Evolutionary conservation across 768 basidiomycete species (phyloP).

Genomic region (Termitomyces sp.): DNA sequence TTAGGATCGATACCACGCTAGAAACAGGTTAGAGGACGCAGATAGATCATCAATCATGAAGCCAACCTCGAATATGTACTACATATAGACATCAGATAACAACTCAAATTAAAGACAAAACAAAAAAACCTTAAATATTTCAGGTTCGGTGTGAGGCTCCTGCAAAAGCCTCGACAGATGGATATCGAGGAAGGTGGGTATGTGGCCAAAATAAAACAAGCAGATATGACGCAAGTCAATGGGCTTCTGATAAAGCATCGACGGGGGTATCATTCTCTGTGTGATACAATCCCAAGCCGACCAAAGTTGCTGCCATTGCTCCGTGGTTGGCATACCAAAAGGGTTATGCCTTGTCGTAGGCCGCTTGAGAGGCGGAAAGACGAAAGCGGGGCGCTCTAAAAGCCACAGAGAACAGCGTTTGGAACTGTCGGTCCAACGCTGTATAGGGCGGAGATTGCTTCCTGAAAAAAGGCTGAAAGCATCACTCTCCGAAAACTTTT

Average conservation of each 20-base stretch:
- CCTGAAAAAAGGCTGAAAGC: conserved; percentile 66
- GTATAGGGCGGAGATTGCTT: conserved; percentile 77
- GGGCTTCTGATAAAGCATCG: conserved; percentile 86
- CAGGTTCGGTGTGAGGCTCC: conserved; percentile 82
- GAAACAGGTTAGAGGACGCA: not conserved
- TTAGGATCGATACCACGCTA: conserved; percentile 95
- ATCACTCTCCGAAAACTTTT: conserved; percentile 78
- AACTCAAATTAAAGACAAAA: conserved; percentile 4
- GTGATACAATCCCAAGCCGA: conserved; percentile 86
- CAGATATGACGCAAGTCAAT: conserved; percentile 95
- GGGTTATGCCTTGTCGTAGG: conserved; percentile 37
- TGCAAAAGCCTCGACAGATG: conserved; percentile 73
- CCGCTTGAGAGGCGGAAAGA: conserved; percentile 60
- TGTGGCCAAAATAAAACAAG: conserved; percentile 95
- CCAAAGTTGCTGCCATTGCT: conserved; percentile 87
- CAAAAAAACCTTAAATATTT: conserved; percentile 60
- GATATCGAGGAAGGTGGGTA: conserved; percentile 90
- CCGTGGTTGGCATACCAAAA: conserved; percentile 67
- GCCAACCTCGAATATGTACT: conserved; percentile 78
- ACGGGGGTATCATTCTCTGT: conserved; percentile 78
- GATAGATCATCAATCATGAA: not conserved
- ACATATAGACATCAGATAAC: conserved; percentile 8
- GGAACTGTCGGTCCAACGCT: conserved; percentile 78
- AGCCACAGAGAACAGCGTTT: conserved; percentile 85
- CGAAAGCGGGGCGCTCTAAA: conserved; percentile 81